phyloP scores from a whole-genome alignment of 495 filamentous ascomycete genomes.

The Penicillium manginii region DNA sequence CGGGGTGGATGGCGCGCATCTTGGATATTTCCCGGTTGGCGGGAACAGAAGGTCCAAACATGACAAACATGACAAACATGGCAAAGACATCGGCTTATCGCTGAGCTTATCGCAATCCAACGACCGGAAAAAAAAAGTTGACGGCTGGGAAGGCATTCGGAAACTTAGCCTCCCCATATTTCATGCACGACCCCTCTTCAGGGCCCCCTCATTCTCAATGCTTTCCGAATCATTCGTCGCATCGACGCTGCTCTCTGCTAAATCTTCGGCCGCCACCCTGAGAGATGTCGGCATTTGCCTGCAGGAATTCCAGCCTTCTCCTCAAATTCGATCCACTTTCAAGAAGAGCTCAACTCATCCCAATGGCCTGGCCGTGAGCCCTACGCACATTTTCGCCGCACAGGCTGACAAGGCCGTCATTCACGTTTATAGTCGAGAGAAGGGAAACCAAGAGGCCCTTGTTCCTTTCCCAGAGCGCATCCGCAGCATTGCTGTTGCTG shows the following conservation, averaged over 20 bases:
- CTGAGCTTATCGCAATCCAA: conserved; percentile 24
- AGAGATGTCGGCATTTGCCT: conserved; percentile 84
- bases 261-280: conserved; percentile 64
- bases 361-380: conserved; percentile 79
- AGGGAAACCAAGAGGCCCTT: conserved; percentile 82
- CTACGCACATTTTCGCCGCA: conserved; percentile 85
- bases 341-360: conserved; percentile 86
- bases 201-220: conserved; percentile 55
- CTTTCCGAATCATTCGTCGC: conserved; percentile 82
- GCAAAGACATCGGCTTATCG: conserved; percentile 45
- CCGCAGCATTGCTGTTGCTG: conserved; percentile 68
- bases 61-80: conserved; percentile 51
- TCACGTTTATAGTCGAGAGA: conserved; percentile 84
- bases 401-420: conserved; percentile 90
- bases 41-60: conserved; percentile 34
- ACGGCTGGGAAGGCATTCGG: conserved; percentile 17
- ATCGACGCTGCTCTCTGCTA: conserved; percentile 66
- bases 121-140: conserved; percentile 35
- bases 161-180: conserved; percentile 20
- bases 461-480: conserved; percentile 87
- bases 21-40: conserved; percentile 10
- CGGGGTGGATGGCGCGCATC: conserved; percentile 4
- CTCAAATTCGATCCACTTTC: conserved; percentile 72
- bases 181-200: conserved; percentile 18
- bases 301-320: conserved; percentile 77